Percentiles rank a stretch among this genome's conserved stretches.
phyloP scores from a whole-genome alignment of 2,329 filamentous ascomycete species.

The Zasmidium citrigriseum region DNA sequence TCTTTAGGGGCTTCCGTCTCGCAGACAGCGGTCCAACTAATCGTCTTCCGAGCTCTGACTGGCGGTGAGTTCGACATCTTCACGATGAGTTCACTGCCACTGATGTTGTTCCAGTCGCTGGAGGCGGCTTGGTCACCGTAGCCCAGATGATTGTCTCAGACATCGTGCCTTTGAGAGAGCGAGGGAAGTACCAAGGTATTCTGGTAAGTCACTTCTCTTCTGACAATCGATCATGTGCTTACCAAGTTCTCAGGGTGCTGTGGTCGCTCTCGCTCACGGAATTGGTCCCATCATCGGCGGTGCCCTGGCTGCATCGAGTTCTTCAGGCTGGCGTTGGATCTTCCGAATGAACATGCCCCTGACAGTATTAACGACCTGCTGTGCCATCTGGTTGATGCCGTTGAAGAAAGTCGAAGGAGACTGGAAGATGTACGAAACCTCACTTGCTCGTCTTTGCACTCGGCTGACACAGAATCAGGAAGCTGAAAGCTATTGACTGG shows the following conservation, averaged over 20 bases:
- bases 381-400: slow-evolving; percentile 59
- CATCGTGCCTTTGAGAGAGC: slow-evolving; percentile 28
- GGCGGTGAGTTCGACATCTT: slow-evolving; percentile 39
- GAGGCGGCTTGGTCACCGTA: slow-evolving; percentile 41
- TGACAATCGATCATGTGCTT: not conserved
- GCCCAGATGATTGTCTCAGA: slow-evolving; percentile 34
- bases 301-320: slow-evolving; percentile 24
- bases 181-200: slow-evolving; percentile 32
- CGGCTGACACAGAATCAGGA: slow-evolving; percentile 33
- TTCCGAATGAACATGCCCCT: slow-evolving; percentile 50
- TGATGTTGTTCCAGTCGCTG: slow-evolving; percentile 36
- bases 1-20: slow-evolving; percentile 25
- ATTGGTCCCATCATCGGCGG: slow-evolving; percentile 51
- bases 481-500: slow-evolving; percentile 56
- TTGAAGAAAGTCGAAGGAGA: slow-evolving; percentile 56
- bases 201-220: slow-evolving; percentile 3
- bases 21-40: slow-evolving; percentile 40
- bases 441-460: not conserved
- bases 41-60: slow-evolving; percentile 58
- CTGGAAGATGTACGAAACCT: slow-evolving; percentile 50
- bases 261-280: slow-evolving; percentile 39
- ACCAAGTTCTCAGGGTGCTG: slow-evolving; percentile 9
- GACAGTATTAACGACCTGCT: slow-evolving; percentile 48
- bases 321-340: slow-evolving; percentile 26
- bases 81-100: no score